phyloP scores from a whole-genome alignment of 2,329 filamentous ascomycete genomes.

The Pyrenochaeta sp. region DNA sequence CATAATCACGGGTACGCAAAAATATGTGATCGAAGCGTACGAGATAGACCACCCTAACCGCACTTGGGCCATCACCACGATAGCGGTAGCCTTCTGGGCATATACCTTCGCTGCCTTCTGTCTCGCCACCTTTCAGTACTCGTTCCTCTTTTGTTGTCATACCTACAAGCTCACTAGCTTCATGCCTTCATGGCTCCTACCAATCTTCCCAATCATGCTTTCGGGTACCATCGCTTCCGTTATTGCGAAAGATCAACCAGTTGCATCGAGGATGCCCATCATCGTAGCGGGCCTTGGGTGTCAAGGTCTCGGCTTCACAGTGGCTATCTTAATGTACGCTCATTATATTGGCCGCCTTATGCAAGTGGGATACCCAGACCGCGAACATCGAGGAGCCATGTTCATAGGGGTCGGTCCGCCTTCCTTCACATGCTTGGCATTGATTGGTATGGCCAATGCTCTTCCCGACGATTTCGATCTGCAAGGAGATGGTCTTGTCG shows the following conservation, averaged over 20 bases:
- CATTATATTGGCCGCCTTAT: constrained; percentile 77
- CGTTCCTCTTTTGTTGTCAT: constrained; percentile 68
- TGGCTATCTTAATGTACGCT: constrained; percentile 77
- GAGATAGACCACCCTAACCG: constrained; percentile 50
- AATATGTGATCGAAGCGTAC: constrained; percentile 44
- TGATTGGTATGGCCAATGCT: constrained; percentile 72
- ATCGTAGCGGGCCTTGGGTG: constrained; percentile 72
- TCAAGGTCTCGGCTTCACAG: constrained; percentile 73
- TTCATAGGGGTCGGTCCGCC: constrained; percentile 82
- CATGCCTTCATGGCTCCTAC: constrained; percentile 78
- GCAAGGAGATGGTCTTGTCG: constrained; percentile 57
- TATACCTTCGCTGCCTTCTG: constrained; percentile 54
- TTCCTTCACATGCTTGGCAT: constrained; percentile 73
- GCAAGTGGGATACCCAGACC: constrained; percentile 68
- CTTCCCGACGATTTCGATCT: constrained; percentile 58
- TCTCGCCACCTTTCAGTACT: constrained; percentile 62
- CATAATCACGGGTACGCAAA: constrained; percentile 54
- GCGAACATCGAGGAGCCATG: constrained; percentile 72
- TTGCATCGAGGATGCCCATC: constrained; percentile 66
- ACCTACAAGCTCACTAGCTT: constrained; percentile 70
- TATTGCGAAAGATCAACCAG: constrained; percentile 68
- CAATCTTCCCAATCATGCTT: constrained; percentile 78
- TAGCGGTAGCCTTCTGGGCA: constrained; percentile 54
- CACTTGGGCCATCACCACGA: constrained; percentile 51
- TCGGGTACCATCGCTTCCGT: constrained; percentile 74